Base-by-base conservation (phyloP, 192 early-diverging fungal species). In the Backusella sp. region DNA sequence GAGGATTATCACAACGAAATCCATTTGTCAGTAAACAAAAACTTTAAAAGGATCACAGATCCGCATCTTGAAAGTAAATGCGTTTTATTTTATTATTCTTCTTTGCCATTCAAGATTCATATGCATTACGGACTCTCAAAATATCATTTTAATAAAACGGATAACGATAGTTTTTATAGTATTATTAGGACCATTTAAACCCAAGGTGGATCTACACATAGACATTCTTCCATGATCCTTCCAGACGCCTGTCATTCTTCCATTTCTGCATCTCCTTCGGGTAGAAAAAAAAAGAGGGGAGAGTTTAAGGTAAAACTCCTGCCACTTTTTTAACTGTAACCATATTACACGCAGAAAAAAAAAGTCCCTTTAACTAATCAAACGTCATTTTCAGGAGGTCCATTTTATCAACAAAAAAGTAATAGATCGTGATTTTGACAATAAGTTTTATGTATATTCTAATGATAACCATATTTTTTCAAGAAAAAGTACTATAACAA, bases 361-460 rank as follows among this genome's bases (percentile, higher is more conserved):
- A 59, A 62, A 23, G n/a, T 28, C 21, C 56, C 56, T 28, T 7
- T 59, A n/a, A 26, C 21, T 62, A 23, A 23, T 62, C 26, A 62
- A 62, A 62, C 56, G 56, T 14, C 56, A 62, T 28, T 62, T 62
- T 62, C 7, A 28, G 23, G 56, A 28, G 56, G 56, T 11, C 1
- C 6, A 28, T 28, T 28, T 62, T 62, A 62, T 28, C 56, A 23
- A 23, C 23, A 32, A 62, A 26, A 26, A 26, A 62, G 23, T 62
- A 62, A 62, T 62, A 62, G 11, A 62, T 26, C 9, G 56, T 26
- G 9, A 12, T 28, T 26, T 26, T 62, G 21, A 26, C 4, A 62
- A 62, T 62, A 62, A 62, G 23, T 23, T 62, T 62, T 62, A 62
- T 62, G 56, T 62, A 62, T 62, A 62, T 62, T 62, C 56, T 62